Evolutionary conservation across 371 early-diverging fungal genomes (phyloP).

Genomic region (Apophysomyces trapeziformis): DNA sequence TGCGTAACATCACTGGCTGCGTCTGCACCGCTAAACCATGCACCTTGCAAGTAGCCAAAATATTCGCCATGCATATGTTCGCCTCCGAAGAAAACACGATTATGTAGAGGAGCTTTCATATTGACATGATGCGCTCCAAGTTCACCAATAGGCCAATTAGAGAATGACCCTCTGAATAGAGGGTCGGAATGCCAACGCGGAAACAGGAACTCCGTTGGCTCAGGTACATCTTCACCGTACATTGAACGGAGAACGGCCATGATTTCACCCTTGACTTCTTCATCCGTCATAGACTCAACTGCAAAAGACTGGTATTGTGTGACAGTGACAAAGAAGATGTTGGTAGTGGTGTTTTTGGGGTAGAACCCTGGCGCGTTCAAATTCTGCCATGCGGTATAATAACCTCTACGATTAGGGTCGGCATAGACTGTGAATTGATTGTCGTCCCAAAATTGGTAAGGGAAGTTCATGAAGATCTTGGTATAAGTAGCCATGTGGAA

Average conservation of each 20-base stretch:
- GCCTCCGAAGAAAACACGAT: conserved; percentile 51
- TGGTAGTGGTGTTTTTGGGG: conserved; percentile 28
- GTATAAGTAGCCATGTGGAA: conserved; percentile 59
- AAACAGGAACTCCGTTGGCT: conserved; percentile 32
- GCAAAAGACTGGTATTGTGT: conserved; percentile 35
- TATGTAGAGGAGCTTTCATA: conserved; percentile 44
- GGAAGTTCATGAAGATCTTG: conserved; percentile 54
- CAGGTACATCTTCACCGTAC: conserved; percentile 42
- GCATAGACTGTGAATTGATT: conserved; percentile 47
- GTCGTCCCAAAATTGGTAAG: conserved; percentile 51
- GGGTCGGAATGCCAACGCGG: conserved; percentile 46
- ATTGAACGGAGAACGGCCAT: conserved; percentile 35
- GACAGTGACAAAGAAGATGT: conserved; percentile 41
- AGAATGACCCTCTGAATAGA: conserved; percentile 40
- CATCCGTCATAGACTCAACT: conserved; percentile 30
- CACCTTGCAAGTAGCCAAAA: conserved; percentile 53
- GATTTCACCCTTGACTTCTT: conserved; percentile 36
- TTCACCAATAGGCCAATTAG: conserved; percentile 56
- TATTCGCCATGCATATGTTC: conserved; percentile 44
- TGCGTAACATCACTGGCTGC: conserved; percentile 24
- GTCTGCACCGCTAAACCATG: conserved; percentile 47
- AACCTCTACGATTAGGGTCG: conserved; percentile 43
- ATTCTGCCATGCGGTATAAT: conserved; percentile 40
- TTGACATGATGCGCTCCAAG: conserved; percentile 46
- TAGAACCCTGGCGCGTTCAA: conserved; percentile 34